Conservation (phyloP, 2,329 filamentous ascomycete genomes). For the Celoporthe dispersa region DNA sequence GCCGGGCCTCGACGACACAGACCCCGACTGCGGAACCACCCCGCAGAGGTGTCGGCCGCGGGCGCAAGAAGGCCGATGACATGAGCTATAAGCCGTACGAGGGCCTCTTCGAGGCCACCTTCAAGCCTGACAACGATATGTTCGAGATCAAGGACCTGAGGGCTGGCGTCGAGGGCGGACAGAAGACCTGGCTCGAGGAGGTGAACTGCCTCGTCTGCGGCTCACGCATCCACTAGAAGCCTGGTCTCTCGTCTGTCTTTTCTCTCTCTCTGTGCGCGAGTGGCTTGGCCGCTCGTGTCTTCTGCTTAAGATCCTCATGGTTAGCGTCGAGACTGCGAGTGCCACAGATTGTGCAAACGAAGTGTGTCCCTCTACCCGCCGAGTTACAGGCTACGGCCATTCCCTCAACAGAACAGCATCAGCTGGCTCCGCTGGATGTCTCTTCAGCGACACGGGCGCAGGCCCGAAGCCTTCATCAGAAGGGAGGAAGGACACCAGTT, state of each 20-base stretch:
- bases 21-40: conserved; percentile 30
- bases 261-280: too few species aligned
- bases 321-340: neutral
- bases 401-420: neutral
- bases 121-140: conserved; percentile 51
- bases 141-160: conserved; percentile 59
- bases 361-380: neutral
- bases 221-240: conserved; percentile 47
- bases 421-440: neutral
- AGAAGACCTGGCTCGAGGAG: conserved; percentile 58
- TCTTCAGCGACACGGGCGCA: neutral
- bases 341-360: neutral
- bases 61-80: conserved; percentile 44
- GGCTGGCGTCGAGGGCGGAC: conserved; percentile 50
- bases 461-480: neutral
- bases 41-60: conserved; percentile 33
- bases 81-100: conserved; percentile 51
- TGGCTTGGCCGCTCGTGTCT: neutral
- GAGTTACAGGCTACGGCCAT: neutral
- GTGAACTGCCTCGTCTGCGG: conserved; percentile 56
- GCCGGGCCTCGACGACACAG: conserved; percentile 33
- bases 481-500: neutral
- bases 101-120: conserved; percentile 55
- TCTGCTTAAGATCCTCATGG: neutral
- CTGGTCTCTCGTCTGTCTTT: too few species aligned